These are phyloP conservation scores for Irpex rosettiformis DNA, from an alignment of 1,284 basidiomycete species.

Conservation along the genomic window DNA sequence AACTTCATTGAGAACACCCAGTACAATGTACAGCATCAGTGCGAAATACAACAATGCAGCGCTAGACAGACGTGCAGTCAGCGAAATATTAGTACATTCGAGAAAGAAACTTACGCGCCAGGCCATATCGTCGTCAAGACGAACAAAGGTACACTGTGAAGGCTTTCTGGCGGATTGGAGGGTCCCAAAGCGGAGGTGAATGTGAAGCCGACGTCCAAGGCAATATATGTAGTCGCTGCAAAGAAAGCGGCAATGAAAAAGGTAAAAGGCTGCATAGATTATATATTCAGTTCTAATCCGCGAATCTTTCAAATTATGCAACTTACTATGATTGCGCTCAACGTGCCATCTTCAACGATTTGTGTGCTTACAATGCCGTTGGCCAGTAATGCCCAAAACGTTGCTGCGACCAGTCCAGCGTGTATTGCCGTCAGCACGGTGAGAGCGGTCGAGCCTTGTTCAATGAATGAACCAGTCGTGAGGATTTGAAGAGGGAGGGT, in stretches of 20 bases:
- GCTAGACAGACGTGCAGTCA: conserved; percentile 33
- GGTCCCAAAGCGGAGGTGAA: conserved; percentile 62
- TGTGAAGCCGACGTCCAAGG: conserved; percentile 69
- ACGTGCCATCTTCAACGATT: conserved; percentile 79
- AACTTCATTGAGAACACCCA: conserved; percentile 66
- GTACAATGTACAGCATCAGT: conserved; percentile 75
- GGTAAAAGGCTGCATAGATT: conserved; percentile 50
- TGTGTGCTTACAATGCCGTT: conserved; percentile 83
- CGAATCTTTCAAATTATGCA: neutral
- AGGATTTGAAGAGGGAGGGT: conserved; percentile 76
- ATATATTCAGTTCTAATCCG: neutral
- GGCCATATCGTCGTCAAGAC: conserved; percentile 84
- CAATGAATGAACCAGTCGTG: conserved; percentile 71
- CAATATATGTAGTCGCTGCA: conserved; percentile 70
- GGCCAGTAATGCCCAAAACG: conserved; percentile 77
- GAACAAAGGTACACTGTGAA: conserved; percentile 71
- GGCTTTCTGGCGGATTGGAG: conserved; percentile 47
- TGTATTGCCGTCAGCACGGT: conserved; percentile 74
- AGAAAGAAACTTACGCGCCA: conserved; percentile 49
- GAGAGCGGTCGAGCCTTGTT: conserved; percentile 69
- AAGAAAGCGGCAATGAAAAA: conserved; percentile 63
- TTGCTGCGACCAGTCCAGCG: conserved; percentile 61
- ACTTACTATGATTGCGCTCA: conserved; percentile 65
- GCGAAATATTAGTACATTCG: conserved; percentile 6
- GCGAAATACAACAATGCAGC: conserved; percentile 63